phyloP scores from a whole-genome alignment of 768 basidiomycete species.

The Tulasnella sp. region DNA sequence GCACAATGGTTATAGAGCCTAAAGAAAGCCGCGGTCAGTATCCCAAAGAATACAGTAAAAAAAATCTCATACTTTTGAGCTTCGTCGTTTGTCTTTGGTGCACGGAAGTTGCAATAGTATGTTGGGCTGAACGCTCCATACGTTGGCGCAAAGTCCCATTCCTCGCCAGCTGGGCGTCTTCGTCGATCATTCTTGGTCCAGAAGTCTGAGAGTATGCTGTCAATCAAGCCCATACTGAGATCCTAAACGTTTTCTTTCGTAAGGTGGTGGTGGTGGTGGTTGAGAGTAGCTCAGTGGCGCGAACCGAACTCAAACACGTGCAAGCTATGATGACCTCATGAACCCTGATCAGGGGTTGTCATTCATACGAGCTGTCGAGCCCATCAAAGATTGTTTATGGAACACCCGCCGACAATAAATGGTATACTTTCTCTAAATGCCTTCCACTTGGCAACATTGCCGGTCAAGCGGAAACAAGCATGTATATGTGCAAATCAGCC shows the following conservation, averaged over 20 bases:
- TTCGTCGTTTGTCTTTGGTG: slow-evolving; percentile 29
- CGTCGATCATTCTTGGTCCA: slow-evolving; percentile 5
- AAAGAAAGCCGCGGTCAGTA: not conserved
- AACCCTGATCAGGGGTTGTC: not conserved
- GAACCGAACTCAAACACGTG: not conserved
- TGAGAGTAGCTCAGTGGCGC: not conserved
- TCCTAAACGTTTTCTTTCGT: not conserved
- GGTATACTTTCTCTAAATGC: no score
- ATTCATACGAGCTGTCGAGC: not conserved
- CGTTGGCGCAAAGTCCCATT: slow-evolving; percentile 20
- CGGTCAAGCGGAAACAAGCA: no score
- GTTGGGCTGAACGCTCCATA: slow-evolving; percentile 30
- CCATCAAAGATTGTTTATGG: no score
- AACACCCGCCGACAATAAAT: no score
- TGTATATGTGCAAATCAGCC: no score
- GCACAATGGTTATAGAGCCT: slow-evolving; percentile 30
- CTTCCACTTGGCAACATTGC: no score
- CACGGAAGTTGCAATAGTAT: slow-evolving; percentile 13
- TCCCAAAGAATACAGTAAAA: not conserved
- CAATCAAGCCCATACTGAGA: not conserved
- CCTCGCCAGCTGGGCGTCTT: not conserved
- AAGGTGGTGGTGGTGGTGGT: not conserved
- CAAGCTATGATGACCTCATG: not conserved
- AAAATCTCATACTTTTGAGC: slow-evolving; percentile 24
- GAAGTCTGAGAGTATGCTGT: not conserved